Evolutionary conservation across 2,329 filamentous ascomycete species (phyloP), one percentile per base, ranked within the genome.

Genomic region (Cyphellophora attinorum): DNA sequence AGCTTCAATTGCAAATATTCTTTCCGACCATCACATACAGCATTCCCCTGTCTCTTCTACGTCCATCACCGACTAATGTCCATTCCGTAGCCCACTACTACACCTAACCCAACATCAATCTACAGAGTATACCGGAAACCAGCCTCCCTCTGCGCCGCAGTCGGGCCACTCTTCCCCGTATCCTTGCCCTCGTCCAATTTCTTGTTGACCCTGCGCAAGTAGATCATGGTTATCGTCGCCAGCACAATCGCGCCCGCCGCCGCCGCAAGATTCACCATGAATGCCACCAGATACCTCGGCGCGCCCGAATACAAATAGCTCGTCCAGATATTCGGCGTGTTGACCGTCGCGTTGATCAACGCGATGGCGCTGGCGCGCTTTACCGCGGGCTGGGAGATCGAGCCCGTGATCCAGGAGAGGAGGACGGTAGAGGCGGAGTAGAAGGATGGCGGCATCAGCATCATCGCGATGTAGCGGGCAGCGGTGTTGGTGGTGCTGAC

Each of bases 321-420:
- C 10, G 40, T 41, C 47, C 46, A 51, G 25, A 50, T 48, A 29
- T 42, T 42, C 11, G 37, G 33, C 13, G 27, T 66, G 53, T 86
- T 85, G 13, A 70, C 73, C 4, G 84, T 65, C 2, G 78, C 77
- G 51, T 89, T 89, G 57, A 88, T 84, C 41, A 80, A 76, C 2
- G 81, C 83, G 5, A 88, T 56, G 0, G 80, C 81, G 0, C 80
- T 74, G 2, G 77, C 76, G 40, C 81, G 72, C 60, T 86, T 86
- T 2, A 81, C 76, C 0, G 81, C 79, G 2, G 84, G 83, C 5
- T 82, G 72, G 1, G 82, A 81, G 31, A 89, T 67, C 1, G 77
- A 79, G 52, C 81, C 83, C 27, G 72, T 76, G 44, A 88, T 85
- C 82, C 82, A 91, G 2, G 78, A 71, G 3, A 14, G 13, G 8